A percentile compares a stretch with the other conserved stretches of the same genome.
Conservation (phyloP, 495 filamentous ascomycete genomes). For the Neurospora sp. region DNA sequence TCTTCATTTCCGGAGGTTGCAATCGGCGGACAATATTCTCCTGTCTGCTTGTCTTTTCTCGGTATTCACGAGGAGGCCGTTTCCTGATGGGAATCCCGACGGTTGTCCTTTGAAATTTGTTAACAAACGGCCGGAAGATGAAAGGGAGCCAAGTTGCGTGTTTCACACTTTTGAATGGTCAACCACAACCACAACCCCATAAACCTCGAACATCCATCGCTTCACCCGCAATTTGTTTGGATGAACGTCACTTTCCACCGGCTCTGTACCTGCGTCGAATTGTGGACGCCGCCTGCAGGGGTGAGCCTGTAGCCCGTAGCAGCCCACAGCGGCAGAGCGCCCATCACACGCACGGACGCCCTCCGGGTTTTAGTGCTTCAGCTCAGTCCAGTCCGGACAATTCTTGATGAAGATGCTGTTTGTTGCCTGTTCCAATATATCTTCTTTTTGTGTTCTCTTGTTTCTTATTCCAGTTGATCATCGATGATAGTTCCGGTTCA, state of each 20-base stretch:
- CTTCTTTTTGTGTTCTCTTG: background rate
- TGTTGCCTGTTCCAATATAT: background rate
- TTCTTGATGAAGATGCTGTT: background rate
- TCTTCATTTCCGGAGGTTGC: background rate
- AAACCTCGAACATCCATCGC: background rate
- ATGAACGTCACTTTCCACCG: background rate
- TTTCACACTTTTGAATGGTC: background rate
- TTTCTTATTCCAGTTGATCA: background rate
- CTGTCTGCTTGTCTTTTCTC: background rate
- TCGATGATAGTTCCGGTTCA: background rate
- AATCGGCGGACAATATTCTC: background rate
- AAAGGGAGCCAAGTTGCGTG: background rate
- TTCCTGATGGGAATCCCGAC: no score
- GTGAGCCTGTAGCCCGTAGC: background rate
- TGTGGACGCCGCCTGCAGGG: background rate
- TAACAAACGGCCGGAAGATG: background rate
- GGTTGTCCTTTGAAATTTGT: background rate
- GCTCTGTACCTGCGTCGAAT: background rate
- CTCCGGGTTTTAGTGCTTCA: background rate
- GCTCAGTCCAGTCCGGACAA: no score
- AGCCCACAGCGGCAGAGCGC: background rate
- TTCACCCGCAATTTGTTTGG: background rate
- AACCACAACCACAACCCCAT: background rate
- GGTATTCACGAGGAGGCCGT: background rate
- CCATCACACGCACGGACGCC: background rate